These are phyloP conservation scores for Metschnikowia baotianmanensis DNA, from an alignment of 805 yeast genomes.

Conservation along the genomic window DNA sequence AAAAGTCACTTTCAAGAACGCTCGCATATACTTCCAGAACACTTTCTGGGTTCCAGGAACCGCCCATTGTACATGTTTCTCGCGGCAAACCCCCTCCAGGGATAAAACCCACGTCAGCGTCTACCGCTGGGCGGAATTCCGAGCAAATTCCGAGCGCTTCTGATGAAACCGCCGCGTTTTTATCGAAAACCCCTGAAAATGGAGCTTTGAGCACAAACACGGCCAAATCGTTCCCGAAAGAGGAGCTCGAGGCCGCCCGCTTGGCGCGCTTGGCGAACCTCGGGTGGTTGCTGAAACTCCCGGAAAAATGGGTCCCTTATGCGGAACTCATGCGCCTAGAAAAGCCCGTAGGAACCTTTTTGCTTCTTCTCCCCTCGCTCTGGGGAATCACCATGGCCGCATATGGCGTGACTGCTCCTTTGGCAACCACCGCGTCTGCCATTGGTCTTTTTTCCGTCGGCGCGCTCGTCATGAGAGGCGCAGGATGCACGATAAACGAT, in stretches of 20 bases:
- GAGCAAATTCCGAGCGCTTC: not conserved
- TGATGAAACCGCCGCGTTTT: not conserved
- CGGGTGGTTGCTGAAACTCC: constrained; percentile 57
- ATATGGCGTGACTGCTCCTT: constrained; percentile 64
- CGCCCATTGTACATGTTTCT: constrained; percentile 9
- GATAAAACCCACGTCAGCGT: not conserved
- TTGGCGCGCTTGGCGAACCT: constrained; percentile 45
- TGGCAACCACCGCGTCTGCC: constrained; percentile 58
- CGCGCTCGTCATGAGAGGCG: constrained; percentile 90
- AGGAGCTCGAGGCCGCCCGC: constrained; percentile 51
- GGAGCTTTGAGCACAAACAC: constrained; percentile 1
- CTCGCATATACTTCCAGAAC: not conserved
- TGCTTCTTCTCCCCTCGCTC: constrained; percentile 77
- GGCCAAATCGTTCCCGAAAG: constrained; percentile 26
- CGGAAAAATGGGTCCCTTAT: constrained; percentile 77
- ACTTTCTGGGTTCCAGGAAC: constrained; percentile 13
- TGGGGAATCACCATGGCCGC: constrained; percentile 96
- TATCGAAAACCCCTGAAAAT: not conserved
- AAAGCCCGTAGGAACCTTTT: constrained; percentile 93
- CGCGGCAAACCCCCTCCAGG: no score
- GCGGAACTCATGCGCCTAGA: constrained; percentile 90
- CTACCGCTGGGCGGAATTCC: not conserved
- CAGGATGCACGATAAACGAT: constrained; percentile 96
- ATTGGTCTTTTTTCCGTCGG: constrained; percentile 78
- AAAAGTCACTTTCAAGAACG: constrained; percentile 1